These are phyloP conservation scores for Tuber brumale DNA, from an alignment of 495 filamentous ascomycete species.

Conservation along the genomic window DNA sequence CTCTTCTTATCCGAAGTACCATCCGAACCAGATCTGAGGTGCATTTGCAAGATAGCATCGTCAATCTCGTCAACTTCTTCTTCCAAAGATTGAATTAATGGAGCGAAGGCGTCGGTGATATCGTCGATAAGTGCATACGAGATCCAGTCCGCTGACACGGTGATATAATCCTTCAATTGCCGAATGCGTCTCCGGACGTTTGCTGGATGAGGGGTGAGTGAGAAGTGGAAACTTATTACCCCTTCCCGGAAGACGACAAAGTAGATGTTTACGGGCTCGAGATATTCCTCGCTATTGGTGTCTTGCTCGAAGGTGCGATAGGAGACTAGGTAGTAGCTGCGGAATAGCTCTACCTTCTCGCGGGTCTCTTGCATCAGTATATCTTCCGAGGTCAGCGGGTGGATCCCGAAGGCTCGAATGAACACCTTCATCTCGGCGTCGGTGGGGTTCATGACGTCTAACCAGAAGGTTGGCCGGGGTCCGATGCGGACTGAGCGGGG, in stretches of 20 bases:
- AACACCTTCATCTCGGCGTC: slow-evolving; percentile 84
- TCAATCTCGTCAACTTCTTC: slow-evolving; percentile 85
- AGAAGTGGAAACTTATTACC: slow-evolving; percentile 78
- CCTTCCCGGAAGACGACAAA: slow-evolving; percentile 96
- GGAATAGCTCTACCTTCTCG: slow-evolving; percentile 97
- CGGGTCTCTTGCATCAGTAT: slow-evolving; percentile 88
- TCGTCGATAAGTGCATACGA: slow-evolving; percentile 98
- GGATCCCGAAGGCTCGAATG: slow-evolving; percentile 83
- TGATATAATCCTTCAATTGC: slow-evolving; percentile 85
- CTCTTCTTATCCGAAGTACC: slow-evolving; percentile 32
- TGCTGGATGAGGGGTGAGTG: slow-evolving; percentile 70
- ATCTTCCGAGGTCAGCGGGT: slow-evolving; percentile 90
- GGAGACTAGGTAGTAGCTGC: slow-evolving; percentile 93
- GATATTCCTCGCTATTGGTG: slow-evolving; percentile 64
- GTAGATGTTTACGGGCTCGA: slow-evolving; percentile 91
- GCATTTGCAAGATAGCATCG: slow-evolving; percentile 70
- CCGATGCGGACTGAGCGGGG: slow-evolving; percentile 25
- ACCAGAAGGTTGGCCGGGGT: slow-evolving; percentile 53
- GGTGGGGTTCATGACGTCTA: slow-evolving; percentile 84
- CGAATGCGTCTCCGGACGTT: slow-evolving; percentile 89
- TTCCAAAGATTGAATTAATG: slow-evolving; percentile 79
- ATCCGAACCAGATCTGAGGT: slow-evolving; percentile 26
- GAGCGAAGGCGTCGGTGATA: slow-evolving; percentile 92
- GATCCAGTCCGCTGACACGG: slow-evolving; percentile 92
- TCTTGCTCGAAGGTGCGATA: slow-evolving; percentile 90